Conservation (phyloP, 768 basidiomycete species). For the Tylopilus sp. region DNA sequence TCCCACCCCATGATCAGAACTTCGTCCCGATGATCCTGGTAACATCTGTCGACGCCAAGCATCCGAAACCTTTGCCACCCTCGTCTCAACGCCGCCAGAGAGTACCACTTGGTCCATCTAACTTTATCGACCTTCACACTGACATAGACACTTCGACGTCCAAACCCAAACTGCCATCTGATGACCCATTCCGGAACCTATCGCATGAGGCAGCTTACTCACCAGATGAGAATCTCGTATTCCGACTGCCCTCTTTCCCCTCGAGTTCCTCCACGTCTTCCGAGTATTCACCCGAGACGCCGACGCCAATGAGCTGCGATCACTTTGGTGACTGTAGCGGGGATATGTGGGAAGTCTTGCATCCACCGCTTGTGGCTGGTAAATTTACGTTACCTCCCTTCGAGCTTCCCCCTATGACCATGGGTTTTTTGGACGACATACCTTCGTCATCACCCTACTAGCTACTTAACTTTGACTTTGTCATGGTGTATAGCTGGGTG, state of each 20-base stretch:
- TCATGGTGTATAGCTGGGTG: neutral
- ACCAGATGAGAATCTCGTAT: constrained; percentile 1
- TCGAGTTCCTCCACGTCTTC: neutral
- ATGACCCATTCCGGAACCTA: constrained; percentile 19
- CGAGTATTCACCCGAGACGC: constrained; percentile 20
- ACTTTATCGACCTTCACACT: constrained; percentile 8
- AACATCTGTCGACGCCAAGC: constrained; percentile 25
- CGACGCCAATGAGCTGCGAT: constrained; percentile 24
- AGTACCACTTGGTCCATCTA: constrained; percentile 13
- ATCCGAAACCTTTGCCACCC: constrained; percentile 18
- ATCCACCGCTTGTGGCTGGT: constrained; percentile 20
- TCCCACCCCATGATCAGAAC: neutral
- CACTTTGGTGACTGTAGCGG: constrained; percentile 23
- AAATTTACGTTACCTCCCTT: constrained; percentile 24
- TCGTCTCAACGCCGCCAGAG: constrained; percentile 10
- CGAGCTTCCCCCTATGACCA: constrained; percentile 18
- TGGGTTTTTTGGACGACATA: constrained; percentile 10
- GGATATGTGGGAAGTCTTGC: constrained; percentile 25
- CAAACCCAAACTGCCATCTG: neutral
- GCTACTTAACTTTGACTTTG: neutral
- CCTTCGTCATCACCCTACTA: neutral
- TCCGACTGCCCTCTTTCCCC: constrained; percentile 16
- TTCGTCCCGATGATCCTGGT: constrained; percentile 22
- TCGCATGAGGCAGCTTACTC: neutral
- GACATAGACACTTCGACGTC: neutral